A percentile compares a stretch with the other conserved stretches of the same genome.
Evolutionary conservation across 495 filamentous ascomycete genomes (phyloP).

Genomic region (Xylaria castorea): DNA sequence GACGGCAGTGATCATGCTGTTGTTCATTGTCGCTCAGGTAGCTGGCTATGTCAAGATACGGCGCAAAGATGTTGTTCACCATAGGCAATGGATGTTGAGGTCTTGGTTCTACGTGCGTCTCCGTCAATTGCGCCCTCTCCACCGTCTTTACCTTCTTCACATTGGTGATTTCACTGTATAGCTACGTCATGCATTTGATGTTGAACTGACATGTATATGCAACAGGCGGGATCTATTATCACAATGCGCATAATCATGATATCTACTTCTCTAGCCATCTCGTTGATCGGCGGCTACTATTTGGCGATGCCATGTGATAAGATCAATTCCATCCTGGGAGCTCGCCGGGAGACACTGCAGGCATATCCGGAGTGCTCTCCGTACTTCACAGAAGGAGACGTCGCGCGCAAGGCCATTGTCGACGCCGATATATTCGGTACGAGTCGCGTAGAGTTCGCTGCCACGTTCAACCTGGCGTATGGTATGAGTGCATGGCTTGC

Average conservation of each 20-base stretch:
- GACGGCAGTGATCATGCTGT: neutral
- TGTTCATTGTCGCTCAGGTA: slow-evolving; percentile 9
- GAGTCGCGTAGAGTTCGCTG: neutral
- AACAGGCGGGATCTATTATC: slow-evolving; percentile 9
- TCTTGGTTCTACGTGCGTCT: slow-evolving; percentile 19
- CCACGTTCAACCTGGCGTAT: slow-evolving; percentile 15
- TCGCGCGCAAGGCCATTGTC: neutral
- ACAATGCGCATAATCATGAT: slow-evolving; percentile 4
- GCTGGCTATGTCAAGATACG: slow-evolving; percentile 6
- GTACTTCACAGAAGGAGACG: neutral
- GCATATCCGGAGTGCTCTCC: slow-evolving; percentile 15
- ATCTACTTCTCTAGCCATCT: neutral
- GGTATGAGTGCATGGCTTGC: slow-evolving; percentile 17
- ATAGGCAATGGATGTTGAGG: slow-evolving; percentile 21
- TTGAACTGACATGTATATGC: neutral
- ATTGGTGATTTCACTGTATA: neutral
- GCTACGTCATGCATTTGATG: neutral
- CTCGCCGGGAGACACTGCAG: neutral
- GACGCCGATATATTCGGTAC: neutral
- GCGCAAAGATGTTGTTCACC: neutral
- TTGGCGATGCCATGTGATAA: slow-evolving; percentile 21
- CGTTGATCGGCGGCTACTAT: slow-evolving; percentile 7
- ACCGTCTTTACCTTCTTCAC: neutral
- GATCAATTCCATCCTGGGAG: slow-evolving; percentile 11
- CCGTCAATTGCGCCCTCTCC: neutral